Evolutionary conservation across 305 asterid species (phyloP).

Genomic region (Lippia alba): DNA sequence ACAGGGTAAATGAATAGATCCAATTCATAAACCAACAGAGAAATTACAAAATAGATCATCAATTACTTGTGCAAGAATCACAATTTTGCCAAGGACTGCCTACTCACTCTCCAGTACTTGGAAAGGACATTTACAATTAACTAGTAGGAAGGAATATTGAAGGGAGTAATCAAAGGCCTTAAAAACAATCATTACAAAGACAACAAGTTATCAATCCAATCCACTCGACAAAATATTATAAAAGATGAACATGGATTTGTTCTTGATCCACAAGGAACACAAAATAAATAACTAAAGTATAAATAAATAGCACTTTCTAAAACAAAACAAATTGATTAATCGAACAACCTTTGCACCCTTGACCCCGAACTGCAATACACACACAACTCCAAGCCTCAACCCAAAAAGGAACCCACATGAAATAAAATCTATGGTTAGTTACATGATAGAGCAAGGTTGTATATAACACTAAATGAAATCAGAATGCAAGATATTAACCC

Average conservation of each 20-base stretch:
- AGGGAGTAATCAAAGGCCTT: too few relatives aligned
- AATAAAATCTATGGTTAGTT: too few relatives aligned
- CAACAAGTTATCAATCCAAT: not conserved
- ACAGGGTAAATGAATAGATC: conserved; percentile 34
- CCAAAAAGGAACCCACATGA: too few relatives aligned
- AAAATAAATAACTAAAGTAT: too few relatives aligned
- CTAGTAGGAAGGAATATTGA: not conserved
- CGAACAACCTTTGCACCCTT: too few relatives aligned
- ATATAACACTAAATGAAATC: too few relatives aligned
- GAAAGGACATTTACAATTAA: not conserved
- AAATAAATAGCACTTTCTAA: not conserved
- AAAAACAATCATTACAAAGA: not conserved
- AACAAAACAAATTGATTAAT: conserved; percentile 15
- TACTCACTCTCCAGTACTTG: conserved; percentile 68
- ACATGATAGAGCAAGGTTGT: too few relatives aligned
- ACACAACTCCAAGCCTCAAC: too few relatives aligned
- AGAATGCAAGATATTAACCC: too few relatives aligned
- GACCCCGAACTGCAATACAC: too few relatives aligned
- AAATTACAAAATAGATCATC: too few relatives aligned
- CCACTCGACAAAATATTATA: not conserved
- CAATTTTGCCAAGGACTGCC: conserved; percentile 83
- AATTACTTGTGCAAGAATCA: conserved; percentile 72
- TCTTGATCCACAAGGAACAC: not conserved
- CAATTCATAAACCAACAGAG: too few relatives aligned
- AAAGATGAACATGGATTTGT: not conserved